Evolutionary conservation across 2,329 filamentous ascomycete species (phyloP).

Genomic region (Sporothrix mexicana): DNA sequence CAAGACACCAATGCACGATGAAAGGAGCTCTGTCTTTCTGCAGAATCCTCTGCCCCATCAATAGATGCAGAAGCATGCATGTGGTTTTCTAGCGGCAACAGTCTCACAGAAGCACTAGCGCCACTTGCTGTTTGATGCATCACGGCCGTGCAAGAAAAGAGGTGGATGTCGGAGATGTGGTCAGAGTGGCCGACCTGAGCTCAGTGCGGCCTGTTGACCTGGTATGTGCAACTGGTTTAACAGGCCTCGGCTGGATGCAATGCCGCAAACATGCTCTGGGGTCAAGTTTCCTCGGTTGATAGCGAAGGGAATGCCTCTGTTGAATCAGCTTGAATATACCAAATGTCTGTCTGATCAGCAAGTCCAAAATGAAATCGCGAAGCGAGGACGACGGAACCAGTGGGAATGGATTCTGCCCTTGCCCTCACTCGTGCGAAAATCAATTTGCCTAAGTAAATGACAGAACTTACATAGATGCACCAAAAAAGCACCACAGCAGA

Average conservation of each 20-base stretch:
- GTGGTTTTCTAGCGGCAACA: constrained; percentile 32
- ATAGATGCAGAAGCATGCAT: constrained; percentile 23
- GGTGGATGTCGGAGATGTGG: constrained; percentile 14
- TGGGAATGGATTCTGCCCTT: background rate
- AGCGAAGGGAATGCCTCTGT: no score
- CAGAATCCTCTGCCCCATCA: constrained; percentile 15
- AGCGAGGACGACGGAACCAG: background rate
- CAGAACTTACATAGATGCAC: background rate
- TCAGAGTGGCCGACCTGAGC: background rate
- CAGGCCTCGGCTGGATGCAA: background rate
- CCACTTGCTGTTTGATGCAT: constrained; percentile 14
- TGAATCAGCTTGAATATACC: background rate
- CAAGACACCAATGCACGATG: constrained; percentile 4
- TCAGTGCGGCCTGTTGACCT: background rate
- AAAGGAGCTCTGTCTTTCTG: background rate
- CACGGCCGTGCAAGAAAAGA: constrained; percentile 2
- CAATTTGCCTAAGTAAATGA: background rate
- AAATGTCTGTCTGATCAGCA: no score
- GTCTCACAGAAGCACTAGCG: constrained; percentile 21
- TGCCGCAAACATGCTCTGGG: background rate
- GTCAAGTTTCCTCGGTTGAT: background rate
- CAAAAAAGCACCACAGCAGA: background rate
- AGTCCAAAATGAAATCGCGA: background rate
- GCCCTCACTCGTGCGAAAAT: background rate
- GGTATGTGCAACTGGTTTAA: background rate